Percentiles rank a stretch among this genome's conserved stretches.
These are phyloP conservation scores for Parafenestella ontariensis DNA, from an alignment of 2,329 filamentous ascomycete species.

Conservation along the genomic window DNA sequence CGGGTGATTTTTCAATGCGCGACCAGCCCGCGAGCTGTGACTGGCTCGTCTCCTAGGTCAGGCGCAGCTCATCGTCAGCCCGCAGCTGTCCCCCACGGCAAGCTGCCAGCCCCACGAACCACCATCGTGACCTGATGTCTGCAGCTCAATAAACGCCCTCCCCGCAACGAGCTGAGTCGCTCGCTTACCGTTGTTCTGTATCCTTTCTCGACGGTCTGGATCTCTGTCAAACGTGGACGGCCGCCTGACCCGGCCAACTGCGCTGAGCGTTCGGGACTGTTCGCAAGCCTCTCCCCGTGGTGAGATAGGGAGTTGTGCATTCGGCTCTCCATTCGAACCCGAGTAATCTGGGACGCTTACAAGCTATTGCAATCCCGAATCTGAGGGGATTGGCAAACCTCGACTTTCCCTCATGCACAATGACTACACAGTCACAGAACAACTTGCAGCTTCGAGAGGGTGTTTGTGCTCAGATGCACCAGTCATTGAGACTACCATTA, in stretches of 20 bases:
- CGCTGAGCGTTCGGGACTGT: neutral
- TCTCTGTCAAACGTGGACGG: too few species aligned
- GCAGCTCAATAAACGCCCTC: neutral
- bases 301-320: neutral
- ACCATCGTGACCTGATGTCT: slow-evolving; percentile 7
- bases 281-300: neutral
- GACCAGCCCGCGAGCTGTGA: slow-evolving; percentile 14
- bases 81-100: slow-evolving; percentile 8
- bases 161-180: neutral
- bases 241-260: neutral
- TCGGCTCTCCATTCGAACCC: slow-evolving; percentile 2
- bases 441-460: neutral
- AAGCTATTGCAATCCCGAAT: neutral
- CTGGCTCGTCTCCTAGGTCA: slow-evolving; percentile 27
- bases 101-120: neutral
- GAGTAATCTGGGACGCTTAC: neutral
- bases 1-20: slow-evolving; percentile 4
- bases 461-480: neutral
- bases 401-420: neutral
- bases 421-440: neutral
- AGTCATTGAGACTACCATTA: slow-evolving; percentile 1
- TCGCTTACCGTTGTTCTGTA: neutral
- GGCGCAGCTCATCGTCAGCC: slow-evolving; percentile 11
- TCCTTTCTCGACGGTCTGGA: neutral
- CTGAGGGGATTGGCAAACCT: neutral